phyloP scores from a whole-genome alignment of 768 basidiomycete species.

The Mycena epipterygia region DNA sequence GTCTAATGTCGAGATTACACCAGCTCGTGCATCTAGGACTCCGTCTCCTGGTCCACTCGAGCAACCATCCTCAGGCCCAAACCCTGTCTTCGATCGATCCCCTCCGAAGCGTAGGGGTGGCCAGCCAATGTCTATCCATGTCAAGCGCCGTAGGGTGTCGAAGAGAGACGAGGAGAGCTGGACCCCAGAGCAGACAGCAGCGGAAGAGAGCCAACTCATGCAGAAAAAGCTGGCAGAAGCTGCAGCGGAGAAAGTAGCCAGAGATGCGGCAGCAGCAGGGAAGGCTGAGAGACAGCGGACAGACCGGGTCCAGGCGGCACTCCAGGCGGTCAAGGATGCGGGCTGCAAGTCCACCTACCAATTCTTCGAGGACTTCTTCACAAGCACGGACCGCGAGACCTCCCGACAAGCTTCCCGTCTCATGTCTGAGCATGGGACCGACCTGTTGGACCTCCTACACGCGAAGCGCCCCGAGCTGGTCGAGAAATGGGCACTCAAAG shows the following conservation, averaged over 20 bases:
- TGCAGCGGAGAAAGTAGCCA: background rate
- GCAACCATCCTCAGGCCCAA: background rate
- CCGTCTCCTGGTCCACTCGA: background rate
- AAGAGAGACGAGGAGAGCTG: background rate
- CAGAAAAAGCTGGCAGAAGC: constrained; percentile 1
- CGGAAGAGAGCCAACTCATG: constrained; percentile 1
- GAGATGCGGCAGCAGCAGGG: background rate
- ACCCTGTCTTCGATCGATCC: background rate
- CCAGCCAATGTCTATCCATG: background rate
- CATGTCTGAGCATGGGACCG: background rate
- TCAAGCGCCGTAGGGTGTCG: background rate
- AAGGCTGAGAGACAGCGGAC: background rate
- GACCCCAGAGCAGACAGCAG: constrained; percentile 8
- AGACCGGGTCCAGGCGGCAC: background rate
- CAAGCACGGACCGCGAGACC: background rate
- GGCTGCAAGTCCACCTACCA: constrained; percentile 11
- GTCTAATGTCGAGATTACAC: background rate
- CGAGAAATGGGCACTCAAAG: constrained; percentile 2
- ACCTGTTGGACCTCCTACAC: constrained; percentile 7
- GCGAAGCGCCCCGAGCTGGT: constrained; percentile 14
- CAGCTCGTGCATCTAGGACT: background rate
- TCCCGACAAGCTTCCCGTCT: constrained; percentile 10
- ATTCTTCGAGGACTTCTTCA: constrained; percentile 19
- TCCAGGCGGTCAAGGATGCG: background rate
- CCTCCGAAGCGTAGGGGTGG: background rate